Conservation (phyloP, 1,284 basidiomycete species). For the Wolfiporia cocos region DNA sequence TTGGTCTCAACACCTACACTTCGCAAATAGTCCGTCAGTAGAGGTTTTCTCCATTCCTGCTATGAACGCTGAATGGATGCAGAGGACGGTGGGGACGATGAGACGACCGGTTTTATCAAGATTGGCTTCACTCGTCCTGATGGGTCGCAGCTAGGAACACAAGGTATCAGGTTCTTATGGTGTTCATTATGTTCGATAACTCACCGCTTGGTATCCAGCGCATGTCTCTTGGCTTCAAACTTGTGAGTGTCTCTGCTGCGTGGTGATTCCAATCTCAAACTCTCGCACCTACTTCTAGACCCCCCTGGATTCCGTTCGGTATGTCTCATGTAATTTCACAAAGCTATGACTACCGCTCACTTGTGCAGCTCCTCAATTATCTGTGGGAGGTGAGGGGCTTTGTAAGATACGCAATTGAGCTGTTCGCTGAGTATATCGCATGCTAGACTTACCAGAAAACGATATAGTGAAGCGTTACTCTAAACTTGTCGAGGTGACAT, state of each 20-base stretch:
- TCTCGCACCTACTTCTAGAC: too few relatives aligned
- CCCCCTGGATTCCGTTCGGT: constrained; percentile 56
- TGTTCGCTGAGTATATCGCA: background rate
- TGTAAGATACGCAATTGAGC: background rate
- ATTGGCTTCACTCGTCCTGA: constrained; percentile 36
- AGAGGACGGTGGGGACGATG: constrained; percentile 33
- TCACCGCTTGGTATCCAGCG: constrained; percentile 27
- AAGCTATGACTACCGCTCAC: background rate
- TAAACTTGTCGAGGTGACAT: too few relatives aligned
- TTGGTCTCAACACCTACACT: constrained; percentile 44
- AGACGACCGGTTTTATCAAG: constrained; percentile 37
- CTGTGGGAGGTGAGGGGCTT: constrained; percentile 48
- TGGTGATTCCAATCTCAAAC: too few relatives aligned
- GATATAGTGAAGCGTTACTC: constrained; percentile 47
- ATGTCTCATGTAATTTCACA: constrained; percentile 38
- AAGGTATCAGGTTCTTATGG: constrained; percentile 35
- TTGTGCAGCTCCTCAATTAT: constrained; percentile 18
- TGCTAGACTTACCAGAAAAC: constrained; percentile 55
- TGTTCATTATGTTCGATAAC: background rate
- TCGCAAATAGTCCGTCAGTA: constrained; percentile 41
- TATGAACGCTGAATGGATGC: background rate
- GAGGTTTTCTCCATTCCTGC: background rate
- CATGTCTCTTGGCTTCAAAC: constrained; percentile 57
- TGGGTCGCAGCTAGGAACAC: constrained; percentile 54
- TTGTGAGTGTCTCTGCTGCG: too few relatives aligned